Evolutionary conservation across 768 basidiomycete genomes (phyloP), one percentile per base, ranked within the genome.

Genomic region (Flagelloscypha sp.): DNA sequence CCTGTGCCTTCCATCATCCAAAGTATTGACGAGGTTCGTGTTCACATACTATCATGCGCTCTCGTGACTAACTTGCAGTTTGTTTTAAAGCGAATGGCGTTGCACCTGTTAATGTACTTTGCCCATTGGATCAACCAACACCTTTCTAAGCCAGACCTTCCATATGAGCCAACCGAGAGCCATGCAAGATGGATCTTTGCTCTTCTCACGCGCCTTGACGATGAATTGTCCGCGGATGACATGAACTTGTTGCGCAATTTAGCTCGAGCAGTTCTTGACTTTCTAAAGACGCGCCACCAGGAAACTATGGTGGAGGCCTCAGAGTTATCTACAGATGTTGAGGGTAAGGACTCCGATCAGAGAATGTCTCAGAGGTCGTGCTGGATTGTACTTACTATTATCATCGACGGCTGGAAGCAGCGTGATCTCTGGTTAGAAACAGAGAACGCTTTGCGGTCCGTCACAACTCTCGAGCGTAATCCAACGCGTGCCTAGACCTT

Each of bases 31-130:
- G 76, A 84, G 55, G 84, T 84, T 57, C 41, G 66, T 54, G 16
- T 24, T 35, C 41, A n/a, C 8, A 11, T 35, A 16, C 33, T 12
- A 42, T 41, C 21, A 24, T 22, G 20, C 20, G 9, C 28, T n/a
- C 12, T 32, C 13, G n/a, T 17, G 18, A 22, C 7, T 11, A 19
- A 34, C 35, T 24, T 11, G 34, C 40, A 49, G 15, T 50, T 42
- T 28, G 33, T 30, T 32, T 34, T 41, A 21, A 44, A 88, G 85
- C 68, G 71, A 48, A 73, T 66, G 53, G 74, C 82, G 4, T 52
- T 88, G 18, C 85, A 85, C 51, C 65, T 88, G 29, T 56, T 89
- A 40, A 85, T 84, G 81, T 87, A 86, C 53, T 87, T 87, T 53
- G 68, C 75, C 12, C 72, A 86, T 48, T 89, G 85, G 85, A 77